Evolutionary conservation across 2,329 filamentous ascomycete species (phyloP).

Genomic region (Botryotinia calthae): DNA sequence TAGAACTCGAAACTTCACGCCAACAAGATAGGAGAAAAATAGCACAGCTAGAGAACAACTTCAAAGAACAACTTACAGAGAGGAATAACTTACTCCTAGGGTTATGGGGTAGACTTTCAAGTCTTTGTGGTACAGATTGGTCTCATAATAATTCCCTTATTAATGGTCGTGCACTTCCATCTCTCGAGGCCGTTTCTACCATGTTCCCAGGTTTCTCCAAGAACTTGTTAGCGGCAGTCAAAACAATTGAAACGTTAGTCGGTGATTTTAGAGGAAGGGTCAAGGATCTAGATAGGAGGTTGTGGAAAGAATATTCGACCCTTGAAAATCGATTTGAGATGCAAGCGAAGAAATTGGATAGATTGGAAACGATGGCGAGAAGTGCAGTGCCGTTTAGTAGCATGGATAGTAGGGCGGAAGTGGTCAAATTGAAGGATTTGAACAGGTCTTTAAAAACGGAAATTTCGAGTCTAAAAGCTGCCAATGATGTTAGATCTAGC

Average conservation of each 20-base stretch:
- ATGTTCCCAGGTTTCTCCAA: slow-evolving; percentile 86
- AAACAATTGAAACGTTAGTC: slow-evolving; percentile 79
- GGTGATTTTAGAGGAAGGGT: slow-evolving; percentile 76
- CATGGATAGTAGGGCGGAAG: slow-evolving; percentile 45
- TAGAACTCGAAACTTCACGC: slow-evolving; percentile 80
- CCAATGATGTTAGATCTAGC: slow-evolving; percentile 43
- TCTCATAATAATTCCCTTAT: slow-evolving; percentile 84
- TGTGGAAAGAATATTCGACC: slow-evolving; percentile 87
- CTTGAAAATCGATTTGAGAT: slow-evolving; percentile 78
- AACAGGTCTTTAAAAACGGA: slow-evolving; percentile 64
- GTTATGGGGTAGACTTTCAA: slow-evolving; percentile 86
- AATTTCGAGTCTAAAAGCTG: slow-evolving; percentile 65
- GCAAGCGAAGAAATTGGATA: slow-evolving; percentile 80
- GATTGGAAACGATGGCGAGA: slow-evolving; percentile 75
- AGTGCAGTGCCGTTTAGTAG: slow-evolving; percentile 52
- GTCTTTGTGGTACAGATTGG: slow-evolving; percentile 89
- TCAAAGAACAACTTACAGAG: slow-evolving; percentile 84
- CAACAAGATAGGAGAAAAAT: slow-evolving; percentile 76
- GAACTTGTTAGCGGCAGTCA: slow-evolving; percentile 82
- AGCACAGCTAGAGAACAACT: slow-evolving; percentile 68
- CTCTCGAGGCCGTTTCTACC: slow-evolving; percentile 79
- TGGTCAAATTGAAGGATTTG: slow-evolving; percentile 59
- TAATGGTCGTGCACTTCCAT: slow-evolving; percentile 78
- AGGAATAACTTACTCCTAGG: slow-evolving; percentile 82
- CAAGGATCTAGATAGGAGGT: slow-evolving; percentile 78